Evolutionary conservation across 2,329 filamentous ascomycete species (phyloP), one percentile per base, ranked within the genome.

Genomic region (Colletotrichum sp.): DNA sequence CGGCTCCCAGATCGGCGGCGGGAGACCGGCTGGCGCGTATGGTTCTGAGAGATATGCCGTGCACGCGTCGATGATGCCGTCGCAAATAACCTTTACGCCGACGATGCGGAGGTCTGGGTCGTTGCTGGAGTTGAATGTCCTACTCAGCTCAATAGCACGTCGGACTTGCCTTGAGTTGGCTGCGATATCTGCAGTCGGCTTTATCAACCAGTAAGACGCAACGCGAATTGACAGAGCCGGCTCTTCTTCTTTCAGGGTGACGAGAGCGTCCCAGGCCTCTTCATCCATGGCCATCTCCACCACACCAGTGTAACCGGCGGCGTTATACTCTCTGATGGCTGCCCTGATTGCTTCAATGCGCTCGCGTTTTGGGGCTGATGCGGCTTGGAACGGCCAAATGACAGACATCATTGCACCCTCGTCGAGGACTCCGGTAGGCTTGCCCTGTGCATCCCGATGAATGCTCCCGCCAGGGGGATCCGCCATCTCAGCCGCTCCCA

Each of bases 21-120:
- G 83, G 13, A 86, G 83, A 8, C 84, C 81, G 2, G 85, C 87
- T 77, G 88, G 88, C 6, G 88, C 85, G 79, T 94, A 94, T 0
- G 92, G 92, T 80, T 92, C 88, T 2, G 86, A 85, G 3, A 94
- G 82, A 0, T 89, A 90, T 0, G 92, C 92, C 2, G 92, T 94
- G 82, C 92, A 94, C 0, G 90, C 90, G 77, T 94, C 92, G 49
- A 94, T 87, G 44, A 92, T 90, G 13, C 92, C 92, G 75, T 94
- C 92, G 79, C 90, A 90, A 52, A 94, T 92, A 26, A 94, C 82
- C 80, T 94, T 94, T 82, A 94, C 88, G 6, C 92, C 92, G 0
- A 91, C 89, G 10, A 94, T 82, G 21, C 89, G 89, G 71, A 87
- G 79, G 69, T 88, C 82, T 1, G 86, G 85, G 24, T 80, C 83